Base-by-base conservation (phyloP, 208 protist genomes). In the Leishmania major region DNA sequence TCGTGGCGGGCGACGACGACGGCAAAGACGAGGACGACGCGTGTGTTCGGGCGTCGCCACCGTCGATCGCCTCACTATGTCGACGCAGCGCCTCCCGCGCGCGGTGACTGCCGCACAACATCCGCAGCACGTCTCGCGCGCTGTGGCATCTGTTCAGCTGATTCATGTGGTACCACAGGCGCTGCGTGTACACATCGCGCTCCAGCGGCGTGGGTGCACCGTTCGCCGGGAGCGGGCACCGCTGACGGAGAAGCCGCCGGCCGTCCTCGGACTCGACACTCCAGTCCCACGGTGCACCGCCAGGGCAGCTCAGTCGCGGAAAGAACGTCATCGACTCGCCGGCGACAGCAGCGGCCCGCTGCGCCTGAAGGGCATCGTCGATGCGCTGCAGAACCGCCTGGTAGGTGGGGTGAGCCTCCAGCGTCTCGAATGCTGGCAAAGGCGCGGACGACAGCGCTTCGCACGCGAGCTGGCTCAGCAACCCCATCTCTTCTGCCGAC, bases 231-330 rank as follows among this genome's bases (percentile, higher is more conserved):
- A 94, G 90, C n/a, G 93, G 89, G 75, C 89, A 92, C 31, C 85
- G 69, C 55, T 72, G 73, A 3, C 89, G 87, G 43, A 98, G 89
- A 59, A 53, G 43, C 15, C 82, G 43, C 5, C 94, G 86, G 1
- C 95, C 95, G 45, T 82, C 67, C 17, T 47, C n/a, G 8, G 59
- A 82, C 69, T 67, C 76, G 66, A 84, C 31, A 67, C 69, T 84
- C 93, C 93, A 97, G 75, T 98, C 91, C 90, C 91, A 98, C 78
- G 95, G 95, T n/a, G 93, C 87, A 31, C 93, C 91, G 47, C 93
- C 91, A 13, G 90, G 88, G 81, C 87, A 91, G 76, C 86, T 91
- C 62, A 98, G 88, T 37, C 92, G 91, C 35, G 91, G 77, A 87
- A 97, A 97, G 66, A 83, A 88, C 53, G 75, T 47, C 6, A 55